Conservation (phyloP, 2,329 filamentous ascomycete species). For the Hymenoscyphus infarciens region DNA sequence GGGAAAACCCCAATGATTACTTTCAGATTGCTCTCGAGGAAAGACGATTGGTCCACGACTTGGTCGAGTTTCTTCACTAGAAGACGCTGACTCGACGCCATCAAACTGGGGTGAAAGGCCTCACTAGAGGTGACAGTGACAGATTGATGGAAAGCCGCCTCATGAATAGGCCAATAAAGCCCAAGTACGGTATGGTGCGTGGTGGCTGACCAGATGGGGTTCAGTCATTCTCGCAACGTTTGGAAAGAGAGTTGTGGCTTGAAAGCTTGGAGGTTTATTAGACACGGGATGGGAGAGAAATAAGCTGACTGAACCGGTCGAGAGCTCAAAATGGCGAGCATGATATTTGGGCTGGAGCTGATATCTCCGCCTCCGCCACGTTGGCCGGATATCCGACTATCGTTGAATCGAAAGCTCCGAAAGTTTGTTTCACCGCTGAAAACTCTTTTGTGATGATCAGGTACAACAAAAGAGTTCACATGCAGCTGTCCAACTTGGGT, state of each 20-base stretch:
- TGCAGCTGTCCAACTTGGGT: background rate
- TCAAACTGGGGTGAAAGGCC: background rate
- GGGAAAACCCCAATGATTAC: background rate
- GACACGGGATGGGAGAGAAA: background rate
- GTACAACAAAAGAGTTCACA: background rate
- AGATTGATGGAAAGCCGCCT: background rate
- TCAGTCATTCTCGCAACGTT: slow-evolving; percentile 2
- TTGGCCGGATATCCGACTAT: background rate
- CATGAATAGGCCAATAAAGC: background rate
- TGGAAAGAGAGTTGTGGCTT: slow-evolving; percentile 2
- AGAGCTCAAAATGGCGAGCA: background rate
- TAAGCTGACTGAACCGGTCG: background rate
- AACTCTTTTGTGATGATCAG: background rate
- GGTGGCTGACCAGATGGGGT: background rate
- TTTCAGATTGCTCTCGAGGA: background rate
- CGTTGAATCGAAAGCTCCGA: background rate
- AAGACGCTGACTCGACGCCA: background rate
- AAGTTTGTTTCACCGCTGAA: background rate
- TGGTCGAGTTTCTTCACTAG: background rate
- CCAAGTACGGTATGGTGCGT: background rate
- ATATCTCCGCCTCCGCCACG: background rate
- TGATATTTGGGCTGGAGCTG: slow-evolving; percentile 3
- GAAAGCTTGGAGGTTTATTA: background rate
- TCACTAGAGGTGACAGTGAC: background rate
- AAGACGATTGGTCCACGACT: background rate